These are phyloP conservation scores for Lentinula detonsa DNA, from an alignment of 768 basidiomycete species.

Conservation along the genomic window DNA sequence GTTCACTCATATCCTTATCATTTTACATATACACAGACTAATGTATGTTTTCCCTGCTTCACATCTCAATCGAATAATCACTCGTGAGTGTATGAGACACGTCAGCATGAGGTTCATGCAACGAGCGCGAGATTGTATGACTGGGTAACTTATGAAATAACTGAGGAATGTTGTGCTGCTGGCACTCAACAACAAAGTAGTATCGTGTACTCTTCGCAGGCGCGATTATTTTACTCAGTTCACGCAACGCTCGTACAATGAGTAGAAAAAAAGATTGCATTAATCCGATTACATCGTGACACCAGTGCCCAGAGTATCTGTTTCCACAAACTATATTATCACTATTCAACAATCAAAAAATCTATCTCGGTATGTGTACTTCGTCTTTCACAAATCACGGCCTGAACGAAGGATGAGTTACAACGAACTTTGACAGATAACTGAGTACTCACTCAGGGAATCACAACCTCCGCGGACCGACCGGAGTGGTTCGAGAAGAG, in stretches of 20 bases:
- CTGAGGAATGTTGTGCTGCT: no score
- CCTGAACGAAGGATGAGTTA: neutral
- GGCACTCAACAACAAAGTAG: no score
- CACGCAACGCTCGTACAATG: neutral
- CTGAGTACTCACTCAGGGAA: neutral
- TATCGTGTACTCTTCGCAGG: no score
- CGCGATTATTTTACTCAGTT: no score
- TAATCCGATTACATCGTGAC: neutral
- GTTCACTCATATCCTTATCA: neutral
- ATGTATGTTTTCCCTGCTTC: neutral
- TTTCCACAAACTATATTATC: neutral
- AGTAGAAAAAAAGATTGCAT: neutral
- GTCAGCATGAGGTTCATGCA: no score
- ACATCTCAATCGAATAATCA: neutral
- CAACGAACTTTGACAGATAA: neutral
- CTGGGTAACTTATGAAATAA: no score
- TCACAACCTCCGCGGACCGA: neutral
- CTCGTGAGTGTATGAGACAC: no score
- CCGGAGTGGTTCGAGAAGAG: neutral
- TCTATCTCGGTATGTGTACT: neutral
- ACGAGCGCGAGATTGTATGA: no score
- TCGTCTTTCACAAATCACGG: neutral
- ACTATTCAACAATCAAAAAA: neutral
- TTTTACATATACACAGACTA: neutral
- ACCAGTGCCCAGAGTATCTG: slow-evolving; percentile 1